These are phyloP conservation scores for Butyriboletus loyo DNA, from an alignment of 768 basidiomycete species.

Conservation along the genomic window DNA sequence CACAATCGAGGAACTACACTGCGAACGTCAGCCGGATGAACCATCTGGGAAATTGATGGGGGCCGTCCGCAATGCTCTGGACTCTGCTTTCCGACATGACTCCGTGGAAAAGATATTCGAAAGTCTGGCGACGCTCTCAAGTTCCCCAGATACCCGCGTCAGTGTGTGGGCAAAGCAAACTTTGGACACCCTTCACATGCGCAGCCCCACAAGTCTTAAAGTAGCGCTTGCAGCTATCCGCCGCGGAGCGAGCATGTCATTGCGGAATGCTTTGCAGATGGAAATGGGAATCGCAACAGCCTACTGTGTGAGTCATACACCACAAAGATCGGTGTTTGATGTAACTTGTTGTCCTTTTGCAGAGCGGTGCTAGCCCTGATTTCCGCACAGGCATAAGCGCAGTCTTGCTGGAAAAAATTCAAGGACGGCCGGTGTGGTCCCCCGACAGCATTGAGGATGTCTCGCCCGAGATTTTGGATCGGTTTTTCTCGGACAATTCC, in stretches of 20 bases:
- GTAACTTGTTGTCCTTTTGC: slow-evolving; percentile 13
- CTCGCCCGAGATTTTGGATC: slow-evolving; percentile 49
- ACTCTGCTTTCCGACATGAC: slow-evolving; percentile 69
- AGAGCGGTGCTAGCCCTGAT: slow-evolving; percentile 80
- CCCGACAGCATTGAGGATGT: slow-evolving; percentile 65
- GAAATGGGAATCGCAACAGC: slow-evolving; percentile 88
- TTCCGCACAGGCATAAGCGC: slow-evolving; percentile 79
- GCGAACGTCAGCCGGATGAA: slow-evolving; percentile 59
- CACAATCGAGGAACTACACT: slow-evolving; percentile 60
- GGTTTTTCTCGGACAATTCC: slow-evolving; percentile 67
- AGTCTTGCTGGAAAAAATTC: slow-evolving; percentile 52
- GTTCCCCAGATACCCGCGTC: slow-evolving; percentile 42
- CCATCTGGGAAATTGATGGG: slow-evolving; percentile 54
- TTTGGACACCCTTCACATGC: slow-evolving; percentile 53
- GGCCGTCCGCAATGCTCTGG: slow-evolving; percentile 69
- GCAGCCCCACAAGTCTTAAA: slow-evolving; percentile 91
- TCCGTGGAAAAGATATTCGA: slow-evolving; percentile 69
- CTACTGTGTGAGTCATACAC: slow-evolving; percentile 67
- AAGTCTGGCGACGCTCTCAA: slow-evolving; percentile 45
- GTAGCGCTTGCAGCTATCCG: slow-evolving; percentile 82
- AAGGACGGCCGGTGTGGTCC: slow-evolving; percentile 64
- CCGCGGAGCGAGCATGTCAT: slow-evolving; percentile 56
- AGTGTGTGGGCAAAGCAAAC: slow-evolving; percentile 75
- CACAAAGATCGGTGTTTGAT: slow-evolving; percentile 5
- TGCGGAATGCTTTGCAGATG: slow-evolving; percentile 72